phyloP scores from a whole-genome alignment of 176 grass and related monocot genomes.

The Zoysia japonica region DNA sequence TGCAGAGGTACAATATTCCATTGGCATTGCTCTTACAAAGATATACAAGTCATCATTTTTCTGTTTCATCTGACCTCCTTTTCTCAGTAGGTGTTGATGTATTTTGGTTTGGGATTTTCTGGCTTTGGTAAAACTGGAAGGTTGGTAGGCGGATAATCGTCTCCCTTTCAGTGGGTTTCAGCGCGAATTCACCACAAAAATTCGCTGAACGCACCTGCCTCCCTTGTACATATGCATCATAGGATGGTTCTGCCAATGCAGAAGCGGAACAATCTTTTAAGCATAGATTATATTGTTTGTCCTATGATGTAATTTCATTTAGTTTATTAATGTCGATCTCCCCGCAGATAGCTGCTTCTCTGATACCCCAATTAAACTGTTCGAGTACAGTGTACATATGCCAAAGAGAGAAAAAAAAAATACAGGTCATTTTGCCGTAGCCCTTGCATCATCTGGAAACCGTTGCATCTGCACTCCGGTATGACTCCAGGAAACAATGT shows the following conservation, averaged over 20 bases:
- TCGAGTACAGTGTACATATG: constrained; percentile 46
- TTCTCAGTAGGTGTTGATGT: constrained; percentile 7
- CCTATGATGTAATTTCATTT: constrained; percentile 9
- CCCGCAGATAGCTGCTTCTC: not conserved
- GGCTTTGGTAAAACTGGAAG: constrained; percentile 12
- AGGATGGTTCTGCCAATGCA: constrained; percentile 50
- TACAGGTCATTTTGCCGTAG: constrained; percentile 30
- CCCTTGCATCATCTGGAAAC: not conserved
- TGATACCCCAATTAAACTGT: constrained; percentile 29
- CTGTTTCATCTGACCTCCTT: not conserved
- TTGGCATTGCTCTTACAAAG: not conserved
- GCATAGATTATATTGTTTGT: constrained; percentile 47
- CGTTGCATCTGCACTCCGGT: not conserved
- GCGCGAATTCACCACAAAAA: not conserved
- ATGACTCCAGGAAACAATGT: not conserved
- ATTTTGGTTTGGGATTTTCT: not conserved
- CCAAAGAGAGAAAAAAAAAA: constrained; percentile 29
- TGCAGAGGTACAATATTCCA: constrained; percentile 29
- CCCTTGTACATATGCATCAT: constrained; percentile 75
- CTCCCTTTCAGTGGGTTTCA: not conserved
- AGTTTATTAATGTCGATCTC: constrained; percentile 28
- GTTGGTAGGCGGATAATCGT: not conserved
- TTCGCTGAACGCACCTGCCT: constrained; percentile 16
- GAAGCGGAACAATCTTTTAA: constrained; percentile 29
- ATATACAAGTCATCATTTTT: not conserved